Conservation (phyloP, 768 basidiomycete species). For the Coprinopsis cinerea region DNA sequence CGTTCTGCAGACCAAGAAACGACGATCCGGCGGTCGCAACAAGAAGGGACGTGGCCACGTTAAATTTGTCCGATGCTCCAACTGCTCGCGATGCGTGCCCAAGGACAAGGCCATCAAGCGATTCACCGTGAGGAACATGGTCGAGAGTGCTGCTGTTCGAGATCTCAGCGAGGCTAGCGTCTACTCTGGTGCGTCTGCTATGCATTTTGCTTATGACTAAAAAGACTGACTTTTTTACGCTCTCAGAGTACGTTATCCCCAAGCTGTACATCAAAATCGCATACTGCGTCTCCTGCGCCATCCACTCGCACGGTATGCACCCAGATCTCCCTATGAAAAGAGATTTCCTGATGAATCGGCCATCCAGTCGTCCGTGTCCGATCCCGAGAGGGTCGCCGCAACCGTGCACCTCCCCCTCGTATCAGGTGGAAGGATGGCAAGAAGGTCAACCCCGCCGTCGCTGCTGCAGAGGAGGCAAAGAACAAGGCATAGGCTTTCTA, state of each 20-base stretch:
- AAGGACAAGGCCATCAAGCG: conserved; percentile 99
- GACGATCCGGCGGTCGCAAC: conserved; percentile 99
- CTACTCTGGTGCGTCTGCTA: conserved; percentile 64
- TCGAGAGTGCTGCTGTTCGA: conserved; percentile 95
- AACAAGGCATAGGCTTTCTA: conserved; percentile 41
- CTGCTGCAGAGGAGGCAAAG: conserved; percentile 86
- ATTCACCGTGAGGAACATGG: conserved; percentile 99
- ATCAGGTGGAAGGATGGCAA: conserved; percentile 94
- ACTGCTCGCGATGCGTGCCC: conserved; percentile 96
- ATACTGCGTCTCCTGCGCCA: conserved; percentile 98
- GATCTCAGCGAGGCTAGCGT: conserved; percentile 96
- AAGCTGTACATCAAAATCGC: conserved; percentile 98
- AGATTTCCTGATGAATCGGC: not conserved
- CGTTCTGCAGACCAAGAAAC: conserved; percentile 83
- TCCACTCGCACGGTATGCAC: conserved; percentile 91
- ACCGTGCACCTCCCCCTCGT: conserved; percentile 95
- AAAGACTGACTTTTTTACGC: conserved; percentile 4
- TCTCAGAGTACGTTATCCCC: conserved; percentile 86
- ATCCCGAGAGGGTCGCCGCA: conserved; percentile 90
- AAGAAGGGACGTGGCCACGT: conserved; percentile 99
- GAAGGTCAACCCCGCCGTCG: conserved; percentile 94
- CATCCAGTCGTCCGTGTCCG: conserved; percentile 93
- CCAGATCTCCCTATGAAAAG: conserved; percentile 5
- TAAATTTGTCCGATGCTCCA: conserved; percentile 92
- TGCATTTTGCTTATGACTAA: not conserved